Conservation (phyloP, 228 moss, liverwort and hornwort genomes). For the Sphagnum magellanicum region DNA sequence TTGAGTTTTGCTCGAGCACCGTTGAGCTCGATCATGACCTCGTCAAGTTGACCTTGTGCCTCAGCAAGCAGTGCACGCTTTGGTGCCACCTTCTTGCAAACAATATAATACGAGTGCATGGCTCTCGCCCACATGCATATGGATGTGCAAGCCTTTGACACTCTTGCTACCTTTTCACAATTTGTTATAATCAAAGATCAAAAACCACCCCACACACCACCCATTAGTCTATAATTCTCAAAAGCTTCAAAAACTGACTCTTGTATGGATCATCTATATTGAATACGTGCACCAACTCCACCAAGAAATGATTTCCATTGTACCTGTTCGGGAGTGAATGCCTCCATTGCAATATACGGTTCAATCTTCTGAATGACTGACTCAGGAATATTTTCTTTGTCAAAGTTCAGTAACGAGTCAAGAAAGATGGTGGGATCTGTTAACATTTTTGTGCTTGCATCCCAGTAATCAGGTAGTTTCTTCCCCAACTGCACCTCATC, state of each 20-base stretch:
- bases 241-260: too few relatives aligned
- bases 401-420: slow-evolving; percentile 78
- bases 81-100: slow-evolving; percentile 84
- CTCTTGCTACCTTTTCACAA: slow-evolving; percentile 60
- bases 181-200: background rate
- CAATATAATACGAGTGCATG: slow-evolving; percentile 87
- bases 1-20: slow-evolving; percentile 60
- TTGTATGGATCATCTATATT: too few relatives aligned
- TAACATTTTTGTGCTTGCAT: slow-evolving; percentile 69
- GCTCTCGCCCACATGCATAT: slow-evolving; percentile 95
- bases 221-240: too few relatives aligned
- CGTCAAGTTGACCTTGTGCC: slow-evolving; percentile 57
- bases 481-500: slow-evolving; percentile 54
- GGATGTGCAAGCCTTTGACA: slow-evolving; percentile 88
- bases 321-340: slow-evolving; percentile 86
- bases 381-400: slow-evolving; percentile 79
- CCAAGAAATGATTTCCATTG: too few relatives aligned
- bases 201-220: too few relatives aligned
- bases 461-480: slow-evolving; percentile 93
- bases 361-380: slow-evolving; percentile 74
- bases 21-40: slow-evolving; percentile 64
- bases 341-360: slow-evolving; percentile 78
- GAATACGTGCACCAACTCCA: too few relatives aligned
- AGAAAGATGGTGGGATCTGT: slow-evolving; percentile 79
- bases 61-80: slow-evolving; percentile 71